Evolutionary conservation across 108 stramenopile genomes (phyloP).

Genomic region (Cyclotella distinguenda): DNA sequence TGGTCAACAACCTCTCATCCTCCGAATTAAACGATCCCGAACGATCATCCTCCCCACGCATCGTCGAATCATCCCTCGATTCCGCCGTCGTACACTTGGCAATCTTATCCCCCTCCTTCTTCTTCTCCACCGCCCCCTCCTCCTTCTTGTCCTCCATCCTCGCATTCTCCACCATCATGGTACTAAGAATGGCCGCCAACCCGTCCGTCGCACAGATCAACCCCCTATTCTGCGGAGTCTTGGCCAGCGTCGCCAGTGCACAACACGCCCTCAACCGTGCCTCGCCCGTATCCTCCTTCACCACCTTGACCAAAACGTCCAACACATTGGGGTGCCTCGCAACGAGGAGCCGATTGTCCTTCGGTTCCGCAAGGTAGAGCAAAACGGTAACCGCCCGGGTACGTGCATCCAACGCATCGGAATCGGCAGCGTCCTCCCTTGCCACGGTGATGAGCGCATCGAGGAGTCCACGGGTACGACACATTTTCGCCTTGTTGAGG

Average conservation of each 20-base stretch:
- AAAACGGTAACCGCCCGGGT: conserved; percentile 59
- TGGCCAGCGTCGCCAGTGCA: conserved; percentile 66
- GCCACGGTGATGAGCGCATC: conserved; percentile 60
- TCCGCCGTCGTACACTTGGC: conserved; percentile 6
- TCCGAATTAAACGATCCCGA: conserved; percentile 6
- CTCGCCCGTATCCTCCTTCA: conserved; percentile 64
- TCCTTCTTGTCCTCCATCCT: conserved; percentile 9
- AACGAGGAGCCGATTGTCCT: conserved; percentile 68
- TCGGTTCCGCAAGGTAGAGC: conserved; percentile 56
- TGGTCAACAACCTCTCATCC: conserved; percentile 24
- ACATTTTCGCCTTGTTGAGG: conserved; percentile 62
- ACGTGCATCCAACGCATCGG: conserved; percentile 64
- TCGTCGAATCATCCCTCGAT: conserved; percentile 5
- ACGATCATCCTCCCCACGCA: conserved; percentile 8
- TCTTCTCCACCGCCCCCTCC: neutral
- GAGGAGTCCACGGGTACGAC: conserved; percentile 70
- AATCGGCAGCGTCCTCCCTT: conserved; percentile 35
- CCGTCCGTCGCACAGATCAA: conserved; percentile 42
- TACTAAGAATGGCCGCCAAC: conserved; percentile 46
- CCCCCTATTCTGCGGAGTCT: conserved; percentile 63
- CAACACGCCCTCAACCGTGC: conserved; percentile 62
- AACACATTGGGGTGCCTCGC: conserved; percentile 55
- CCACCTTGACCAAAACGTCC: conserved; percentile 54
- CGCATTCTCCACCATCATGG: conserved; percentile 29
- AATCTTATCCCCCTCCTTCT: conserved; percentile 4